phyloP scores from a whole-genome alignment of 2,329 filamentous ascomycete genomes.

The Scedosporium minutisporum region DNA sequence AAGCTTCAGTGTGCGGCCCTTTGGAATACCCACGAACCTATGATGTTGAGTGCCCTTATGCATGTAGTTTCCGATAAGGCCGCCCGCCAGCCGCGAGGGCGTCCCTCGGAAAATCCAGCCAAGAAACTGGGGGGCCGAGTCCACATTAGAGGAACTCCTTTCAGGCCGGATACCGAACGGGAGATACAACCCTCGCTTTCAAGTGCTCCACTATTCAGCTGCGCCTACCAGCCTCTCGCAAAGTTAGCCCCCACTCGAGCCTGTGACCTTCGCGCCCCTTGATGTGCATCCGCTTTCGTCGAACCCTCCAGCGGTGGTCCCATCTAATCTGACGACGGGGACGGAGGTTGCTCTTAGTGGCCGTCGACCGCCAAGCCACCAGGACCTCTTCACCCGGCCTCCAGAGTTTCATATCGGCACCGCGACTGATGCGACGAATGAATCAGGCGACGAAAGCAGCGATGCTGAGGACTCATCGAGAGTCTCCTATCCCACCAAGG shows the following conservation, averaged over 20 bases:
- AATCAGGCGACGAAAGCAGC: slow-evolving; percentile 9
- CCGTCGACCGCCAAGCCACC: not conserved
- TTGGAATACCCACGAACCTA: too few relatives aligned
- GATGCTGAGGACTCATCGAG: slow-evolving; percentile 13
- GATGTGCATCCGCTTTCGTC: not conserved
- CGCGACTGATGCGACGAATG: not conserved
- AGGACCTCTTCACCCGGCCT: not conserved
- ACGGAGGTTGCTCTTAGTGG: not conserved
- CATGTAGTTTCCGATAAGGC: too few relatives aligned
- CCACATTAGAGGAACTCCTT: too few relatives aligned
- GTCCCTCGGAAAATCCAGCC: too few relatives aligned
- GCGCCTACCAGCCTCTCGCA: not conserved
- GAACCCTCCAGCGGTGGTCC: not conserved
- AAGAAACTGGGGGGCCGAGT: too few relatives aligned
- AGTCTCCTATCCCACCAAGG: slow-evolving; percentile 17
- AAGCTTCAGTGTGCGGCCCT: too few relatives aligned
- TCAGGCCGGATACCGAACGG: not conserved
- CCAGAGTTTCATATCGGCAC: too few relatives aligned
- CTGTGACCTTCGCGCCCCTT: not conserved
- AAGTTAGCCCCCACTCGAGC: not conserved
- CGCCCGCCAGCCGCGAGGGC: too few relatives aligned
- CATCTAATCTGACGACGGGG: not conserved
- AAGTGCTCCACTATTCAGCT: not conserved
- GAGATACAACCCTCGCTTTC: not conserved
- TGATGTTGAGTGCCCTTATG: too few relatives aligned